These are phyloP conservation scores for Fragaria iinumae DNA, from an alignment of 306 rosid species.

Conservation along the genomic window DNA sequence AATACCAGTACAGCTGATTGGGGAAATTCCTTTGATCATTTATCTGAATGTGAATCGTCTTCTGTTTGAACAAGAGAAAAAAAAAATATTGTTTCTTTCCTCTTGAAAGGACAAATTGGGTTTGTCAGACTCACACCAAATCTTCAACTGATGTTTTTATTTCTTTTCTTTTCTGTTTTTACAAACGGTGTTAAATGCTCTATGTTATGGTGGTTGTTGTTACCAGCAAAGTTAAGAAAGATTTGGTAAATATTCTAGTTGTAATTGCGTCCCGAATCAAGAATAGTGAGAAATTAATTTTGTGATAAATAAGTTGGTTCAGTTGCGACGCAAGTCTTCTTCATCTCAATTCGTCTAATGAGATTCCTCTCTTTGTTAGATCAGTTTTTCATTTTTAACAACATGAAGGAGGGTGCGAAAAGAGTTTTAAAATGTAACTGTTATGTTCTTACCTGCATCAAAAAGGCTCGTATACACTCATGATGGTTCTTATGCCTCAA, in stretches of 20 bases:
- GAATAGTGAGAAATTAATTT: neutral
- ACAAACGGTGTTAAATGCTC: neutral
- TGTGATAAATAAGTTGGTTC: neutral
- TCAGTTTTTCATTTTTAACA: neutral
- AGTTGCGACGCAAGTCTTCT: neutral
- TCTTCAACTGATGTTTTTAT: conserved; percentile 1
- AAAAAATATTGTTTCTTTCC: neutral
- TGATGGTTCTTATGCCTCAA: neutral
- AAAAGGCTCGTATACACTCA: neutral
- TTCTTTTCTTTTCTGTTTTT: neutral
- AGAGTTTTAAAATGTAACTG: neutral
- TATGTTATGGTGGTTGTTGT: conserved; percentile 8
- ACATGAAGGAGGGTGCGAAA: no score
- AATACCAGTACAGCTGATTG: conserved; percentile 59
- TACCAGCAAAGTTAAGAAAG: conserved; percentile 1
- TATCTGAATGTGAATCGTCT: conserved; percentile 11
- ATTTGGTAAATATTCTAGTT: conserved; percentile 5
- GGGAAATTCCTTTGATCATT: conserved; percentile 15
- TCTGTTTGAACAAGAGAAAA: neutral
- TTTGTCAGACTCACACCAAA: conserved; percentile 20
- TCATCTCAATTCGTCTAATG: neutral
- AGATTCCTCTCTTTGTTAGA: neutral
- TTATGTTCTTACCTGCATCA: neutral
- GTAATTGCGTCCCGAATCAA: neutral
- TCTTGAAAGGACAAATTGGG: conserved; percentile 13